Evolutionary conservation across 805 yeast genomes (phyloP), one percentile per base, ranked within the genome.

Genomic region (Kodamaea laetipori): DNA sequence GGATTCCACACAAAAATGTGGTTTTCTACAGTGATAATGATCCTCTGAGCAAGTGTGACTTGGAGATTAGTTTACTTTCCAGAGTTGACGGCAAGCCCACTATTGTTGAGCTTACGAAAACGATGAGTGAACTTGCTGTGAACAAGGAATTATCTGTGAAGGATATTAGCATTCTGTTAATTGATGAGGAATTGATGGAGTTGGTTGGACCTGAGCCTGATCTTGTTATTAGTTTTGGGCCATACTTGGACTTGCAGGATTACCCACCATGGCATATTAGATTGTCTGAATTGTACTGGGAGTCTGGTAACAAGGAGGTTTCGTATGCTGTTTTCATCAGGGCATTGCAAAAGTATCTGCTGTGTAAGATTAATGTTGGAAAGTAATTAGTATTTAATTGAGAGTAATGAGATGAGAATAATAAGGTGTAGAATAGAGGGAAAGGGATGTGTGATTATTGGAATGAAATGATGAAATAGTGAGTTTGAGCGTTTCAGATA

Each of bases 181-280:
- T 94, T 28, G 92, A 90, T 61, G 79, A 79, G 47, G 90, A 86
- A 57, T 71, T 85, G 48, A 71, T 72, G 28, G 87, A 81, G 53
- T 70, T 89, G 41, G 94, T 90, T 11, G 94, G 96, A 1, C 75
- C 74, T n/a, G 99, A 94, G 61, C 98, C 99, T 0, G 99, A 94
- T 60, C 74, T 94, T 50, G 70, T 94, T 37, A 71, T 94, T 23
- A 67, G 86, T 41, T 94, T 92, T 61, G 89, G 89, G 15, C 96
- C 97, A n/a, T 73, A 75, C 9, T 71, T 94, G 50, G 95, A 90
- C 60, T 74, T 94, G 39, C 95, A 90, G 64, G 97, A 96, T 12
- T 94, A 83, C 63, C 98, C 98, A 15, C 99, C 99, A 21, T 94
- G 99, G 99, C 98, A 92, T 59, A 80, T 89, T 26, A 78, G 99